Evolutionary conservation across 1,284 basidiomycete species (phyloP), one percentile per base, ranked within the genome.

Genomic region (Cryptococcus maquisensis): DNA sequence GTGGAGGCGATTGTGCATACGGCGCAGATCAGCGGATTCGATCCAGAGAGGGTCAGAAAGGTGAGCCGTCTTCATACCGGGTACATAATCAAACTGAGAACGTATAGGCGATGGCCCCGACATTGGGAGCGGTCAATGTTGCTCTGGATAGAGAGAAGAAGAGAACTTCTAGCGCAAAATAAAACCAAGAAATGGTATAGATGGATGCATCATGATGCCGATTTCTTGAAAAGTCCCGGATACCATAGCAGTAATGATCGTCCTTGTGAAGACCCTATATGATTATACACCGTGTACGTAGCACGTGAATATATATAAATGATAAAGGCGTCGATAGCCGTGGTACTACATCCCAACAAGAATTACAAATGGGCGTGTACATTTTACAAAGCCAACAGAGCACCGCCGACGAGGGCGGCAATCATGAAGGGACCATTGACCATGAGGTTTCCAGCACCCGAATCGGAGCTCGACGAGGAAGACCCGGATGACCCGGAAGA

Each of bases 111-210:
- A 83, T 94, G 81, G 84, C 85, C 70, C 89, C 90, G 4, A 80
- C 89, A 16, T 71, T 90, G 44, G 82, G 84, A 55, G 88, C 90
- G 10, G 88, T 90, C 16, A 82, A 87, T 35, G 85, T 85, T 60
- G 91, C 90, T 9, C 74, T 91, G 47, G 77, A 55, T 24, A 54
- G 67, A 39, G 69, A 71, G 47, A 46, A 47, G 28, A 58, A 55
- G 52, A 45, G 64, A 28, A 32, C 54, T 24, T 50, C 45, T 10
- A 46, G 36, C 36, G 28, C 28, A 6, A 48, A 36, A 39, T 49
- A 39, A 15, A 47, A 46, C 36, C 18, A 28, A 47, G 43, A 36
- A 49, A 39, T 24, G 20, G 18, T 24, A 28, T 28, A n/a, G 18
- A 42, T 23, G n/a, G n/a, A 18, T 42, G 13, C 40, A 42, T 18